phyloP scores from a whole-genome alignment of 2,329 filamentous ascomycete genomes.

The Aureobasidium subglaciale region DNA sequence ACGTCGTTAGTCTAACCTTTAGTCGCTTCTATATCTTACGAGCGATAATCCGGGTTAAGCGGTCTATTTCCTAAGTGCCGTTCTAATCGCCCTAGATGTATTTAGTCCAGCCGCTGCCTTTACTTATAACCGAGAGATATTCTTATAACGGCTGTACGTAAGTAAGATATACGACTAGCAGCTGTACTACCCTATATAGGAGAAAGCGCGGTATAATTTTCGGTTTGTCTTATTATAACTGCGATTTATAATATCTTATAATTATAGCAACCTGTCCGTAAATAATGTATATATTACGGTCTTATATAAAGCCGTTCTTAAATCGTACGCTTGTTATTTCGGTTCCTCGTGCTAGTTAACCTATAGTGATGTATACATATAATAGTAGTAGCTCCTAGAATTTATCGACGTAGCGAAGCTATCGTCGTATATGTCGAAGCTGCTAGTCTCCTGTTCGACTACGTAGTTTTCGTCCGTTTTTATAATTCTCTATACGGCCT shows the following conservation, averaged over 20 bases:
- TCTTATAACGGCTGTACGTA: slow-evolving; percentile 21
- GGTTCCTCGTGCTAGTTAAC: slow-evolving; percentile 17
- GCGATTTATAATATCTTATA: slow-evolving; percentile 23
- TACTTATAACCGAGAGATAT: too few species aligned
- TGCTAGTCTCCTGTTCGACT: slow-evolving; percentile 1
- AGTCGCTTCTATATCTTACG: too few species aligned
- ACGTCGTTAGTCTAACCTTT: too few species aligned
- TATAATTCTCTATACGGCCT: slow-evolving; percentile 10
- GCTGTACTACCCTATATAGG: slow-evolving; percentile 20
- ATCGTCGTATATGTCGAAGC: slow-evolving; percentile 9
- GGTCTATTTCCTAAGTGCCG: too few species aligned
- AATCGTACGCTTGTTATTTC: slow-evolving; percentile 19
- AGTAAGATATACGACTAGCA: slow-evolving; percentile 21
- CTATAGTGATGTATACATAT: slow-evolving; percentile 10
- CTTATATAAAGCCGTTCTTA: slow-evolving; percentile 20
- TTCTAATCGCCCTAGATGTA: too few species aligned
- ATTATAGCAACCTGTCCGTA: slow-evolving; percentile 20
- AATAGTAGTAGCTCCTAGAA: slow-evolving; percentile 19
- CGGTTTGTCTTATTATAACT: slow-evolving; percentile 21
- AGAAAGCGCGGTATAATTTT: slow-evolving; percentile 24
- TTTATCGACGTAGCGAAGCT: slow-evolving; percentile 14
- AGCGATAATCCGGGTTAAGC: too few species aligned
- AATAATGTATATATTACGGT: slow-evolving; percentile 22
- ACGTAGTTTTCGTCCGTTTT: slow-evolving; percentile 11
- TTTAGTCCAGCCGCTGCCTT: too few species aligned